These are phyloP conservation scores for Phaeosphaeriaceae sp. DNA, from an alignment of 2,329 filamentous ascomycete species.

Conservation along the genomic window DNA sequence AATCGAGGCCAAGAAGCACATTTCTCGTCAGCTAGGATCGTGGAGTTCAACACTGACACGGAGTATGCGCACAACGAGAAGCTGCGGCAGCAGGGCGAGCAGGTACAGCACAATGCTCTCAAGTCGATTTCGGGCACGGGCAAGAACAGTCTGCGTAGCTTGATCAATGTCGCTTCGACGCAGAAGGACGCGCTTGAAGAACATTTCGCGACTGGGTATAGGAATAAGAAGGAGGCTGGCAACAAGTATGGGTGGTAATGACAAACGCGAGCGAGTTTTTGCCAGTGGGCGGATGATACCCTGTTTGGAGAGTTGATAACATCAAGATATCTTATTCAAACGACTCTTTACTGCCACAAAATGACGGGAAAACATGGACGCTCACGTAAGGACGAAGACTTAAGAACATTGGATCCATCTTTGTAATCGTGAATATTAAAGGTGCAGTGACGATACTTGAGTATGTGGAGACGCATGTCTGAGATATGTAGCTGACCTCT, in stretches of 20 bases:
- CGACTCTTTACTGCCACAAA: too few species aligned
- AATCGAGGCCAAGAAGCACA: constrained; percentile 61
- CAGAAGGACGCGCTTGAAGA: constrained; percentile 91
- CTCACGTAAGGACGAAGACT: too few species aligned
- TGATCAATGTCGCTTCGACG: constrained; percentile 81
- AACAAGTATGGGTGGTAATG: constrained; percentile 81
- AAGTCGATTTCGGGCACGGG: constrained; percentile 78
- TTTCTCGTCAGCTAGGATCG: constrained; percentile 68
- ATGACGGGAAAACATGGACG: too few species aligned
- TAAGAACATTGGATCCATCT: too few species aligned
- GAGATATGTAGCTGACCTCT: too few species aligned
- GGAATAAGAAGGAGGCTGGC: constrained; percentile 82
- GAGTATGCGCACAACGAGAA: constrained; percentile 89
- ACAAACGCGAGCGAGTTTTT: not conserved
- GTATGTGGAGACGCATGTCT: too few species aligned
- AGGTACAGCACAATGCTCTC: constrained; percentile 79
- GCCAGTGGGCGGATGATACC: not conserved
- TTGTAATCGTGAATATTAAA: too few species aligned
- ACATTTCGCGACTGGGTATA: constrained; percentile 82
- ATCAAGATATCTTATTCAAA: too few species aligned
- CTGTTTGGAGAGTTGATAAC: not conserved
- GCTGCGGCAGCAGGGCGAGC: constrained; percentile 73
- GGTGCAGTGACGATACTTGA: too few species aligned
- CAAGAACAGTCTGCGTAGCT: constrained; percentile 87
- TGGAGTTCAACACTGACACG: constrained; percentile 87